Evolutionary conservation across 208 protist species (phyloP).

Genomic region (Hexamita inflata): DNA sequence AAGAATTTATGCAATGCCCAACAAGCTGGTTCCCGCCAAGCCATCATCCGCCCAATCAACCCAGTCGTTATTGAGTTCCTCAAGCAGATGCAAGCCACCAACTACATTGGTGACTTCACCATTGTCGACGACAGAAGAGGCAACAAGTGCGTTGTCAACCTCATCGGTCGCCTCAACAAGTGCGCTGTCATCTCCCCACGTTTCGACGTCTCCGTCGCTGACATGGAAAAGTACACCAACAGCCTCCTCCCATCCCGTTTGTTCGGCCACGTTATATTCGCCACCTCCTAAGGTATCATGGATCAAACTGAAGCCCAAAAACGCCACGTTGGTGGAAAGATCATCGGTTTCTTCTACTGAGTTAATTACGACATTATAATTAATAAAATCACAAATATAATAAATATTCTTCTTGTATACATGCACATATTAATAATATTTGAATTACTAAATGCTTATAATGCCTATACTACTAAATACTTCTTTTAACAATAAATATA

Average conservation of each 20-base stretch:
- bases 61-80: conserved; percentile 99
- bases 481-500: no score
- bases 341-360: conserved; percentile 99
- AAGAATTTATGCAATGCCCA: conserved; percentile 94
- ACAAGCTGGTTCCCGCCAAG: conserved; percentile 94
- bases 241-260: conserved; percentile 97
- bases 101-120: conserved; percentile 99
- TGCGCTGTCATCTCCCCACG: conserved; percentile 96
- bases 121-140: conserved; percentile 97
- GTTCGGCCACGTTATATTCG: conserved; percentile 98
- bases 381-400: no score
- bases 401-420: no score
- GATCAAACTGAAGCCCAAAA: conserved; percentile 95
- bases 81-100: conserved; percentile 98
- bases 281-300: conserved; percentile 99
- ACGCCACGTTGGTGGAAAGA: conserved; percentile 96
- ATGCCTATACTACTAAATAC: no score
- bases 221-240: conserved; percentile 94
- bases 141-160: conserved; percentile 98
- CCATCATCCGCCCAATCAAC: conserved; percentile 89
- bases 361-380: no score
- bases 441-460: no score
- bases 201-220: conserved; percentile 73
- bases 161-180: conserved; percentile 99
- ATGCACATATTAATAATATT: no score